Base-by-base conservation (phyloP, 129 eudicot genomes). In the Mikania micrantha region DNA sequence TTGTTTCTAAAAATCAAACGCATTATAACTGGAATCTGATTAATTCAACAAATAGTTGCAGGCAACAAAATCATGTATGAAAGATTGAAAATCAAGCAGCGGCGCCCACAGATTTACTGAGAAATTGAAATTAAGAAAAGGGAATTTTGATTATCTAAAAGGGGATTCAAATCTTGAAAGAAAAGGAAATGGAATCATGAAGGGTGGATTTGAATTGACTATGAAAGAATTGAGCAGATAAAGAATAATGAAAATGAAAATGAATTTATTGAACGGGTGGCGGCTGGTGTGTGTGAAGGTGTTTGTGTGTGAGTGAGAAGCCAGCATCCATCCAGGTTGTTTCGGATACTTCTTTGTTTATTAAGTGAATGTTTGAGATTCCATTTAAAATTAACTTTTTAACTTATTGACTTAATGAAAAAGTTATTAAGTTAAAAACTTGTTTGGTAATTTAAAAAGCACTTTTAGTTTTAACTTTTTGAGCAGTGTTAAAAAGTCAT, bases 231-330 rank as follows among this genome's bases (percentile, higher is more conserved):
- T 20, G 31, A 21, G 31, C 2, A 2, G 58, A 22, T 10, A 52
- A 21, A 2, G n/a, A n/a, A n/a, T n/a, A n/a, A n/a, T n/a, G n/a
- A 3, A 42, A 5, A 41, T 54, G 75, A 60, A 44, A 59, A 44
- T 34, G 76, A 62, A 60, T 60, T 19, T 45, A 57, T 58, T 70
- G n/a, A n/a, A n/a, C 5, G 4, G 28, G 56, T 39, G 78, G 71
- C 78, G 66, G 72, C 79, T 56, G 34, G 29, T 74, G 21, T 17
- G 73, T 66, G 73, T 50, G 22, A 31, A 24, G 64, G 71, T 72
- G 41, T 34, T 5, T 50, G 34, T 50, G 71, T 49, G 77, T 38
- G 78, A 64, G 65, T 4, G n/a, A 58, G 67, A 70, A 21, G 13
- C n/a, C n/a, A n/a, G n/a, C n/a, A n/a, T n/a, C n/a, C 25, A 8